A percentile compares a stretch with the other conserved stretches of the same genome.
These are phyloP conservation scores for Alternaria incomplexa DNA, from an alignment of 2,329 filamentous ascomycete species.

Conservation along the genomic window DNA sequence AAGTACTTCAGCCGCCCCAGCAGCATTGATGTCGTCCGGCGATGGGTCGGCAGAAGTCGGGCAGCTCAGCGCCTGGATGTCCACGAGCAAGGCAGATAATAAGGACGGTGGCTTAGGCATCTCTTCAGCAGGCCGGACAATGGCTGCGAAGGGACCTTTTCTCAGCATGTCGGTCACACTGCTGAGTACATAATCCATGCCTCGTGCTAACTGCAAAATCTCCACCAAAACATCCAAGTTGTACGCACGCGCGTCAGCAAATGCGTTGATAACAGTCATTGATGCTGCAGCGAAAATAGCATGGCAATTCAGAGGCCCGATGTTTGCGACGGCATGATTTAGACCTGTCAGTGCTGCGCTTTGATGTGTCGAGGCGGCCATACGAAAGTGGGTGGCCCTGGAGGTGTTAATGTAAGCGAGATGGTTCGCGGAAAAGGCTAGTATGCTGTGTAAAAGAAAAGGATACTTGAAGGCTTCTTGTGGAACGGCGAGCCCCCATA, in stretches of 20 bases:
- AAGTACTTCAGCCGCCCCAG: conserved; percentile 21
- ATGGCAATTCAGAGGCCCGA: conserved; percentile 36
- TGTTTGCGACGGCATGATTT: conserved; percentile 27
- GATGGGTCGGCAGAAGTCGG: conserved; percentile 8
- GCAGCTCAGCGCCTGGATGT: conserved; percentile 20
- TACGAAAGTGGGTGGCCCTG: conserved; percentile 20
- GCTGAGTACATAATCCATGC: conserved; percentile 32
- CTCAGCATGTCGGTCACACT: conserved; percentile 22
- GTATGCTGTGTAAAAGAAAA: conserved; percentile 49
- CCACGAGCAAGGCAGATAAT: conserved; percentile 28
- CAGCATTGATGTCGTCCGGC: conserved; percentile 8
- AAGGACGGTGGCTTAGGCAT: conserved; percentile 24
- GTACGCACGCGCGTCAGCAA: conserved; percentile 25
- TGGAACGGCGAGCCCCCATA: conserved; percentile 45
- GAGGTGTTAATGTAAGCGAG: conserved; percentile 38
- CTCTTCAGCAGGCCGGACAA: conserved; percentile 14
- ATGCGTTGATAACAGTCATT: conserved; percentile 33
- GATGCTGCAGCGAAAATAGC: conserved; percentile 34
- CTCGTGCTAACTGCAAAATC: conserved; percentile 35
- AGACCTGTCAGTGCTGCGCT: conserved; percentile 28
- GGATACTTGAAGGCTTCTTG: conserved; percentile 41
- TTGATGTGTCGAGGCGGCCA: conserved; percentile 39
- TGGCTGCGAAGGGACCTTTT: conserved; percentile 30
- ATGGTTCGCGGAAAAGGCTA: conserved; percentile 48
- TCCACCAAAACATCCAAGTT: conserved; percentile 33